A percentile compares a stretch with the other conserved stretches of the same genome.
phyloP scores from a whole-genome alignment of 352 stramenopile genomes.

The Aphanomyces invadans region DNA sequence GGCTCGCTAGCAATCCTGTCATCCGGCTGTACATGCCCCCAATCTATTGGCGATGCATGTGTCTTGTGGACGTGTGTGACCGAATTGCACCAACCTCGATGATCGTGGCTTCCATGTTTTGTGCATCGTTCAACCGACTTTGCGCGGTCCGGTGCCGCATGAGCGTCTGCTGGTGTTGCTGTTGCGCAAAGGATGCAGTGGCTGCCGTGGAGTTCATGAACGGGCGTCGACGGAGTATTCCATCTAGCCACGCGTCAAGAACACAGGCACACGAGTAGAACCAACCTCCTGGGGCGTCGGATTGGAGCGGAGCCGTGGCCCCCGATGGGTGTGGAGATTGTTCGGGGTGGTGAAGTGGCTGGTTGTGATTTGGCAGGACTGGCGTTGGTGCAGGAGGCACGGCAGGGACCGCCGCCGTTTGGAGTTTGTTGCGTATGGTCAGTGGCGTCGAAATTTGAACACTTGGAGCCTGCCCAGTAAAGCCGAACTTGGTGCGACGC shows the following conservation, averaged over 20 bases:
- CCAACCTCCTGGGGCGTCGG: too few relatives aligned
- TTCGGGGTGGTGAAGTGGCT: too few relatives aligned
- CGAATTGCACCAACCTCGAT: conserved; percentile 77
- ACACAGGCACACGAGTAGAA: too few relatives aligned
- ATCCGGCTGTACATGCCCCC: conserved; percentile 82
- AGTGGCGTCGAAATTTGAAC: conserved; percentile 73
- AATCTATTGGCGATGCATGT: too few relatives aligned
- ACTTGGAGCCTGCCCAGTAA: conserved; percentile 51
- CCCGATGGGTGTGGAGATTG: too few relatives aligned
- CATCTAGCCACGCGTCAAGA: too few relatives aligned
- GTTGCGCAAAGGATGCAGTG: conserved; percentile 51
- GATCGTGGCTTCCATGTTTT: conserved; percentile 77
- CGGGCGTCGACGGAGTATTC: conserved; percentile 22
- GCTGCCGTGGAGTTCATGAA: conserved; percentile 16
- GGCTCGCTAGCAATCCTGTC: conserved; percentile 59
- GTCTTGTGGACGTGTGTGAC: too few relatives aligned
- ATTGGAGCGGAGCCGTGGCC: too few relatives aligned
- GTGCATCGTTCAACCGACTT: conserved; percentile 61
- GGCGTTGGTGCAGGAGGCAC: conserved; percentile 26
- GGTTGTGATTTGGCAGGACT: background rate
- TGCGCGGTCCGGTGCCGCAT: conserved; percentile 54
- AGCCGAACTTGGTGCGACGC: conserved; percentile 77
- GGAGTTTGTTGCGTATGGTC: conserved; percentile 43
- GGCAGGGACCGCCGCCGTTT: conserved; percentile 25
- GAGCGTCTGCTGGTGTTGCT: conserved; percentile 52